Percentiles rank a stretch among this genome's conserved stretches.
Conservation (phyloP, 2,329 filamentous ascomycete species). For the Cytospora mali region DNA sequence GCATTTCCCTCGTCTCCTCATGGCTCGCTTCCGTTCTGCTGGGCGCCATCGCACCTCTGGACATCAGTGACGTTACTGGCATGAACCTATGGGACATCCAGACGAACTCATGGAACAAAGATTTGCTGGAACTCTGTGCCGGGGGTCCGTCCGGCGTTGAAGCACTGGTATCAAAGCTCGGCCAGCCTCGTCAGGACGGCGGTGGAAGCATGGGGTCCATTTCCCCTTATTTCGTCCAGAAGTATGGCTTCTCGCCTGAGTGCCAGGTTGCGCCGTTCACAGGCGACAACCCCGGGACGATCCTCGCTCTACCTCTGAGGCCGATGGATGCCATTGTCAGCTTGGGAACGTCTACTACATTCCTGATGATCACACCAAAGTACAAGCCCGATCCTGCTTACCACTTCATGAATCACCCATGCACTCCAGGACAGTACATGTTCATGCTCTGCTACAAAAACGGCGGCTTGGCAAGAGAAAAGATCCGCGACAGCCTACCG, state of each 20-base stretch:
- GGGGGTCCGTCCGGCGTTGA: slow-evolving; percentile 60
- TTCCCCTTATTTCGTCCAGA: slow-evolving; percentile 74
- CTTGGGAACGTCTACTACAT: slow-evolving; percentile 92
- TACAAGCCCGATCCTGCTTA: slow-evolving; percentile 90
- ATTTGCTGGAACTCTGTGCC: slow-evolving; percentile 74
- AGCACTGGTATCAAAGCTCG: slow-evolving; percentile 74
- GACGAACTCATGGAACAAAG: slow-evolving; percentile 70
- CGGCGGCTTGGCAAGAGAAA: slow-evolving; percentile 88
- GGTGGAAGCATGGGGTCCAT: slow-evolving; percentile 77
- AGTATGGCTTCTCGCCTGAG: slow-evolving; percentile 75
- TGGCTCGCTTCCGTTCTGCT: slow-evolving; percentile 92
- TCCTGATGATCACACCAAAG: slow-evolving; percentile 93
- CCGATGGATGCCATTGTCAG: slow-evolving; percentile 93
- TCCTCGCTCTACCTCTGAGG: slow-evolving; percentile 84
- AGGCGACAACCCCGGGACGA: slow-evolving; percentile 94
- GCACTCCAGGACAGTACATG: slow-evolving; percentile 90
- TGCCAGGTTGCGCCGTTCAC: slow-evolving; percentile 86
- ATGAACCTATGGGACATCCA: slow-evolving; percentile 97
- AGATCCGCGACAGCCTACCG: slow-evolving; percentile 81
- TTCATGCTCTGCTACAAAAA: slow-evolving; percentile 99
- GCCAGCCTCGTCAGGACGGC: slow-evolving; percentile 77
- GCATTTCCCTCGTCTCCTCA: slow-evolving; percentile 92
- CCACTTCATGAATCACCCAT: slow-evolving; percentile 98
- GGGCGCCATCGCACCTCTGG: slow-evolving; percentile 82
- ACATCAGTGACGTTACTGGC: slow-evolving; percentile 92